These are phyloP conservation scores for Gentiana macrophylla DNA, from an alignment of 257 asterid genomes.

Conservation along the genomic window DNA sequence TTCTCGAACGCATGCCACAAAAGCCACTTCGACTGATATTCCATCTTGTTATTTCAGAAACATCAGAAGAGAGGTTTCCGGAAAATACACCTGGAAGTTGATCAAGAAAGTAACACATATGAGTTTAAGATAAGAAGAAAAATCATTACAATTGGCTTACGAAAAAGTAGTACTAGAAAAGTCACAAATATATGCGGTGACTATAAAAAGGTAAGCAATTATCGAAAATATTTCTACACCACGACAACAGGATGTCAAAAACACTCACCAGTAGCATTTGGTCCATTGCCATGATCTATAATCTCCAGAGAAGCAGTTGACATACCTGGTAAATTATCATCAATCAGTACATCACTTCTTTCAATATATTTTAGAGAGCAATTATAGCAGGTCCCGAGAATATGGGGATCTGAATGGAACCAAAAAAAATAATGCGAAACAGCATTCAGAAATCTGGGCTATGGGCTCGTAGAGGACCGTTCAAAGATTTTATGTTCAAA, in stretches of 20 bases:
- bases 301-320: slow-evolving; percentile 88
- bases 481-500: too few relatives aligned
- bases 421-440: neutral
- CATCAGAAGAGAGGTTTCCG: slow-evolving; percentile 83
- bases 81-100: slow-evolving; percentile 62
- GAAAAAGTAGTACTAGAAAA: too few relatives aligned
- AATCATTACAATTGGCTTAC: neutral
- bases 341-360: slow-evolving; percentile 6
- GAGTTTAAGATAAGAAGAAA: slow-evolving; percentile 3
- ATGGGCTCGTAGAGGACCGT: too few relatives aligned
- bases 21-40: slow-evolving; percentile 87
- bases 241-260: neutral
- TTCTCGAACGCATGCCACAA: slow-evolving; percentile 94
- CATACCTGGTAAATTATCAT: slow-evolving; percentile 46
- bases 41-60: slow-evolving; percentile 65
- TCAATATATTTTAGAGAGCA: slow-evolving; percentile 1
- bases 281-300: slow-evolving; percentile 40
- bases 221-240: neutral
- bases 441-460: too few relatives aligned
- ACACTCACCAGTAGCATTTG: slow-evolving; percentile 50
- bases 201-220: neutral
- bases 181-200: neutral
- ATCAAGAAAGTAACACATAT: slow-evolving; percentile 3
- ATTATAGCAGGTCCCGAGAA: neutral
- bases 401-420: too few relatives aligned